Base-by-base conservation (phyloP, 169 alveolate species). In the Cystoisospora suis region DNA sequence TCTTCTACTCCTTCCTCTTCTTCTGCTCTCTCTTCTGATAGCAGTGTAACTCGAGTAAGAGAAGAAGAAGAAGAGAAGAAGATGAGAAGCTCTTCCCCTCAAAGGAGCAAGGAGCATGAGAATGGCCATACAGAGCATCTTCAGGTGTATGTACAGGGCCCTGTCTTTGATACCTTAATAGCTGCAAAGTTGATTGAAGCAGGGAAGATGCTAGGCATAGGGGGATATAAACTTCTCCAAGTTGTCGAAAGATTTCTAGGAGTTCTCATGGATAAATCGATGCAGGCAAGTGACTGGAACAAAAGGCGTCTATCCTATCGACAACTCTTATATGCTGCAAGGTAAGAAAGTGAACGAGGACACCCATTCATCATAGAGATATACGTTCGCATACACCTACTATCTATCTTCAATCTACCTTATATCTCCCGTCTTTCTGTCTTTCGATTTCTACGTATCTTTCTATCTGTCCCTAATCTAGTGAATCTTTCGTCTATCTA, bases 241-340 rank as follows among this genome's bases (percentile, higher is more conserved):
- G 96, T 96, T 6, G 95, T 94, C 2, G 97, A 96, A 83, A 88
- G 97, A 47, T 92, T 92, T 81, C 93, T 95, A 47, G 94, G 94
- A 58, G 90, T 96, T 4, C 90, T 87, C 45, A 77, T 96, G 89
- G 97, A 96, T 88, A 96, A 96, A 75, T 94, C 94, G 40, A 97
- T 95, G 93, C 98, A 96, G 69, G 90, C 85, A 83, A 94, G 97
- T 49, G 96, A 95, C 89, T 96, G 98, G 98, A 89, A 93, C 38
- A 72, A 81, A 59, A 90, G 90, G 36, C 92, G 86, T 42, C 92
- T 96, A 47, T 91, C 92, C 29, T 95, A 95, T 79, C 96, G 94
- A 49, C 98, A 96, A 72, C 88, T 96, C 58, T 94, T 96, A 70
- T 96, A 96, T 58, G 97, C 97, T 6, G 96, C 96, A 9, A 86